Evolutionary conservation across 805 yeast genomes (phyloP).

Genomic region (Peterozyma xylosa): DNA sequence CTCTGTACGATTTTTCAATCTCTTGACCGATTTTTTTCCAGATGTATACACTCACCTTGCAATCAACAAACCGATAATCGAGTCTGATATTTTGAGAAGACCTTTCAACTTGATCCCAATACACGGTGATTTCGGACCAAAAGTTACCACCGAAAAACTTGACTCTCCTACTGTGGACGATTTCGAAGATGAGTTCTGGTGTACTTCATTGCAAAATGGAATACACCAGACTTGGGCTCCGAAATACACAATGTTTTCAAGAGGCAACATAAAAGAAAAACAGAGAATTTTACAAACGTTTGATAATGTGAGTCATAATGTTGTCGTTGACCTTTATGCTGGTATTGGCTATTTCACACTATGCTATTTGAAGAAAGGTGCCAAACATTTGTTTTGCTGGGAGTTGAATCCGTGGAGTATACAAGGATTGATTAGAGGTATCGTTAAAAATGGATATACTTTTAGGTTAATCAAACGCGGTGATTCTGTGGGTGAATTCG

Average conservation of each 20-base stretch:
- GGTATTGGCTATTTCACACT: conserved; percentile 85
- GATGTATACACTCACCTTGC: conserved; percentile 51
- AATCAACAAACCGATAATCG: conserved; percentile 56
- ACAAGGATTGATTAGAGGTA: conserved; percentile 58
- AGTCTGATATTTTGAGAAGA: conserved; percentile 27
- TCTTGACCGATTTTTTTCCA: conserved; percentile 9
- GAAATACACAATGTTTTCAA: conserved; percentile 73
- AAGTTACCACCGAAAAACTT: conserved; percentile 17
- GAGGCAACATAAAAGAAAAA: conserved; percentile 83
- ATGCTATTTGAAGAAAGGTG: conserved; percentile 51
- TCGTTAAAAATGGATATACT: conserved; percentile 33
- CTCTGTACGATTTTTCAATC: not conserved
- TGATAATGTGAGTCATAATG: conserved; percentile 26
- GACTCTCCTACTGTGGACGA: conserved; percentile 33
- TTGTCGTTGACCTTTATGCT: conserved; percentile 64
- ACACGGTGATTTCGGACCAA: conserved; percentile 60
- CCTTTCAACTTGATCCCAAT: conserved; percentile 58
- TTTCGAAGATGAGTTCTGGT: conserved; percentile 61
- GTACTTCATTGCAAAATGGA: conserved; percentile 62
- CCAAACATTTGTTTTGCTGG: conserved; percentile 60
- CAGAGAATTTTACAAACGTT: conserved; percentile 44
- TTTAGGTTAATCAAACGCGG: conserved; percentile 24
- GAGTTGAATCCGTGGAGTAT: conserved; percentile 83
- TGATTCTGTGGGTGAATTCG: conserved; percentile 16
- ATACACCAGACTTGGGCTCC: conserved; percentile 83